phyloP scores from a whole-genome alignment of 257 asterid species.

The Mitragyna speciosa region DNA sequence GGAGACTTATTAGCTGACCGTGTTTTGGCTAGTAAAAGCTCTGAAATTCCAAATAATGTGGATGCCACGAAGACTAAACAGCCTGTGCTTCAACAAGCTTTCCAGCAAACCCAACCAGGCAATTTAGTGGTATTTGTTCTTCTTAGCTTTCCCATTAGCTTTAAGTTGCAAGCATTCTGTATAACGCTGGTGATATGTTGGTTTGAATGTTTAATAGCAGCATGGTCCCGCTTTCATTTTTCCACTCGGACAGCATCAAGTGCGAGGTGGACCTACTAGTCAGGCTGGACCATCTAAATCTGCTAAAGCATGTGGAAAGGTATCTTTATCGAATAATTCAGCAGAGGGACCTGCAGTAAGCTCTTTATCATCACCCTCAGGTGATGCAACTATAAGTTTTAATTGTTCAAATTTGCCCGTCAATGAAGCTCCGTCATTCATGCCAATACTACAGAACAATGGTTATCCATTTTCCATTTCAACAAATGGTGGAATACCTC shows the following conservation, averaged over 20 bases:
- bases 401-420: constrained; percentile 31
- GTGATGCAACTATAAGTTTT: constrained; percentile 31
- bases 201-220: constrained; percentile 23
- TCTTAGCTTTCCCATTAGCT: background rate
- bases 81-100: constrained; percentile 39
- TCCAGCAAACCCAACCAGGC: constrained; percentile 35
- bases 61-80: constrained; percentile 23
- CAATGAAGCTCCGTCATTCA: constrained; percentile 38
- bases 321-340: constrained; percentile 32
- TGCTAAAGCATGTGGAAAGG: constrained; percentile 28
- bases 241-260: constrained; percentile 39
- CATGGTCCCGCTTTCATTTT: constrained; percentile 33
- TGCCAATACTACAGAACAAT: constrained; percentile 41
- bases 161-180: constrained; percentile 1
- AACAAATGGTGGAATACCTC: constrained; percentile 32
- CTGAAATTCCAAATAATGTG: constrained; percentile 31
- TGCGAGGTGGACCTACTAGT: constrained; percentile 28
- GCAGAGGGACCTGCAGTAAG: constrained; percentile 28
- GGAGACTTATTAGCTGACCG: constrained; percentile 31
- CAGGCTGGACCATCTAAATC: constrained; percentile 36
- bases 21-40: constrained; percentile 31
- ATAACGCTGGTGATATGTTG: background rate
- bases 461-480: constrained; percentile 40
- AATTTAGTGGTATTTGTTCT: constrained; percentile 40
- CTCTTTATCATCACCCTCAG: constrained; percentile 33